phyloP scores from a whole-genome alignment of 352 stramenopile species.

The Halophytophthora polymorphica region DNA sequence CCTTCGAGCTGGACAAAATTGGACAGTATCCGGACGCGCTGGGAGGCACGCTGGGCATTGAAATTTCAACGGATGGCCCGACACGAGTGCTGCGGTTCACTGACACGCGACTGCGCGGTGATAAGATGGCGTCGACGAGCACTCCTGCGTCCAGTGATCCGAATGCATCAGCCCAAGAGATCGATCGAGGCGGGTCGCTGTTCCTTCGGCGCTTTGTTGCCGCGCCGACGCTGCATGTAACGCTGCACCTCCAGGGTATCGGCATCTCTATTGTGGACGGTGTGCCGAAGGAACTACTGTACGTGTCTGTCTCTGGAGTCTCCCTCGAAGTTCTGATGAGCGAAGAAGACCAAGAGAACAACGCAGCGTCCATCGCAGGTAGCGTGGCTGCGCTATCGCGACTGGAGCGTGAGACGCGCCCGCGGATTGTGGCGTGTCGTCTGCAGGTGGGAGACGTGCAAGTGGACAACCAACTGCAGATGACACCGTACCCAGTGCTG shows the following conservation, averaged over 20 bases:
- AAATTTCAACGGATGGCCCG: slow-evolving; percentile 82
- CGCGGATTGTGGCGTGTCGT: slow-evolving; percentile 56
- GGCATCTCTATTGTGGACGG: slow-evolving; percentile 77
- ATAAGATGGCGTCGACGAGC: slow-evolving; percentile 20
- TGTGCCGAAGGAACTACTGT: slow-evolving; percentile 75
- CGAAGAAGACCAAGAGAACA: slow-evolving; percentile 37
- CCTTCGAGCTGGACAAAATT: slow-evolving; percentile 82
- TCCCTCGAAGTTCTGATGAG: slow-evolving; percentile 57
- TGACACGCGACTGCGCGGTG: slow-evolving; percentile 69
- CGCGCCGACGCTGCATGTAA: slow-evolving; percentile 47
- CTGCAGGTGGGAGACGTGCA: slow-evolving; percentile 81
- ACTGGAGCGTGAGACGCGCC: slow-evolving; percentile 50
- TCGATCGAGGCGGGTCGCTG: slow-evolving; percentile 19
- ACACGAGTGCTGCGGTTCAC: slow-evolving; percentile 86
- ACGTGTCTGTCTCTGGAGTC: slow-evolving; percentile 67
- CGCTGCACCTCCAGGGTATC: slow-evolving; percentile 62
- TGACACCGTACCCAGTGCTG: slow-evolving; percentile 81
- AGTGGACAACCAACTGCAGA: slow-evolving; percentile 83
- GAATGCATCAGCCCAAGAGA: slow-evolving; percentile 22
- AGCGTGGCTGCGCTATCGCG: slow-evolving; percentile 42
- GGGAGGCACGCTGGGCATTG: slow-evolving; percentile 68
- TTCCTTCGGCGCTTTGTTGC: slow-evolving; percentile 52
- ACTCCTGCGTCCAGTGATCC: slow-evolving; percentile 25
- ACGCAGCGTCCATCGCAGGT: slow-evolving; percentile 37
- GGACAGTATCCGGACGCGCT: slow-evolving; percentile 74